A percentile compares a stretch with the other conserved stretches of the same genome.
These are phyloP conservation scores for Saturnispora gosingensis DNA, from an alignment of 805 yeast species.

Conservation along the genomic window DNA sequence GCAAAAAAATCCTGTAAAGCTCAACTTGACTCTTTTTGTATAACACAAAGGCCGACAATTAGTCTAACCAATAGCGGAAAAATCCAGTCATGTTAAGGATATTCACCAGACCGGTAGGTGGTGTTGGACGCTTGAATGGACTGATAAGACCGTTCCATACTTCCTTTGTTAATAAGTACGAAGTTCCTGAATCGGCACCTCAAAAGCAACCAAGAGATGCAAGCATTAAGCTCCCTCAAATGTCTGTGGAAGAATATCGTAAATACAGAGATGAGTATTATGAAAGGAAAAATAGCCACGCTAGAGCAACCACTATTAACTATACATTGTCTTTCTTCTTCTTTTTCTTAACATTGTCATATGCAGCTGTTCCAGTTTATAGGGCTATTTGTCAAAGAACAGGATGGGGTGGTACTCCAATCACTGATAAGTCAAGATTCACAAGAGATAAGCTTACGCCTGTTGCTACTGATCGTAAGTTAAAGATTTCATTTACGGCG, in stretches of 20 bases:
- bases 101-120: neutral
- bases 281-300: constrained; percentile 22
- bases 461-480: constrained; percentile 73
- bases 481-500: constrained; percentile 80
- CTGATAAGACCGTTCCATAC: constrained; percentile 4
- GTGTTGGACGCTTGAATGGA: neutral
- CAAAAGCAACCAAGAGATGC: constrained; percentile 9
- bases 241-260: constrained; percentile 26
- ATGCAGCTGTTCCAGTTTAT: constrained; percentile 88
- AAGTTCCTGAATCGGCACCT: constrained; percentile 13
- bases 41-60: neutral
- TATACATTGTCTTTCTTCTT: constrained; percentile 63
- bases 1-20: neutral
- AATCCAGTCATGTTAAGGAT: neutral
- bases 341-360: constrained; percentile 66
- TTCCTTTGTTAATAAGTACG: constrained; percentile 1
- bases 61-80: neutral
- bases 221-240: constrained; percentile 19
- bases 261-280: constrained; percentile 22
- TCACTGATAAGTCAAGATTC: constrained; percentile 71
- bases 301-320: constrained; percentile 49
- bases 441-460: constrained; percentile 85
- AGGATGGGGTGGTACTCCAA: constrained; percentile 94
- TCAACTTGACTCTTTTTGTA: neutral
- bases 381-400: constrained; percentile 88